phyloP scores from a whole-genome alignment of 2,329 filamentous ascomycete species.

The Aspergillus brunneoviolaceus region DNA sequence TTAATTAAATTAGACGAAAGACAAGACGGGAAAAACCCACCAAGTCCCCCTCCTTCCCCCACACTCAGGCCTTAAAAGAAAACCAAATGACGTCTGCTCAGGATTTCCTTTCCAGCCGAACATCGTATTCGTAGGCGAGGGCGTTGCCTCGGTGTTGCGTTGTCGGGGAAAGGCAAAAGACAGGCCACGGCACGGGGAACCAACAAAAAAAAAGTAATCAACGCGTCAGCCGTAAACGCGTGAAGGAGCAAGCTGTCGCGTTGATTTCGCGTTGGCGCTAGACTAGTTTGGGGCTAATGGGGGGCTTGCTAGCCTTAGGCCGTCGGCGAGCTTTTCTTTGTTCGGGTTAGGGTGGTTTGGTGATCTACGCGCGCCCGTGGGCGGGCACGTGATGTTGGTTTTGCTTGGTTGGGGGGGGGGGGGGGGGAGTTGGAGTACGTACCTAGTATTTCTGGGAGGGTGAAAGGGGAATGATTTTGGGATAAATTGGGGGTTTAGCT shows the following conservation, averaged over 20 bases:
- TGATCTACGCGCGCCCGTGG: too few relatives aligned
- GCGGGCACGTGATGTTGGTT: too few relatives aligned
- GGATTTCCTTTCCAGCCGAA: neutral
- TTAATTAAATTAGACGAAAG: neutral
- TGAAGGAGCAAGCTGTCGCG: neutral
- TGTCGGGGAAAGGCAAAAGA: too few relatives aligned
- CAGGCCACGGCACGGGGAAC: too few relatives aligned
- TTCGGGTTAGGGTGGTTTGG: neutral
- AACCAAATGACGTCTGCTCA: neutral
- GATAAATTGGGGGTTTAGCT: too few relatives aligned
- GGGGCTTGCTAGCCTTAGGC: neutral
- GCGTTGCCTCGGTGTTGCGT: too few relatives aligned
- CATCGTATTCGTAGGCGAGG: neutral
- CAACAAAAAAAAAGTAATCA: conserved; percentile 2
- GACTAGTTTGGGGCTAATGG: neutral
- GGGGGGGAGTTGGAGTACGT: too few relatives aligned
- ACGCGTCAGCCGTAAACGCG: conserved; percentile 11
- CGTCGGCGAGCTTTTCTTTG: neutral
- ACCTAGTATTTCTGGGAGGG: too few relatives aligned
- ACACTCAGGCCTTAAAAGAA: neutral
- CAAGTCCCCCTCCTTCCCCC: neutral
- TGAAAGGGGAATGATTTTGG: too few relatives aligned
- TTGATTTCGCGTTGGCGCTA: conserved; percentile 20
- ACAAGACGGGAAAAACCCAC: neutral
- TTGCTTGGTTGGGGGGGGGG: too few relatives aligned